Evolutionary conservation across 2,329 filamentous ascomycete genomes (phyloP).

Genomic region (Penicillium psychrosexuale): DNA sequence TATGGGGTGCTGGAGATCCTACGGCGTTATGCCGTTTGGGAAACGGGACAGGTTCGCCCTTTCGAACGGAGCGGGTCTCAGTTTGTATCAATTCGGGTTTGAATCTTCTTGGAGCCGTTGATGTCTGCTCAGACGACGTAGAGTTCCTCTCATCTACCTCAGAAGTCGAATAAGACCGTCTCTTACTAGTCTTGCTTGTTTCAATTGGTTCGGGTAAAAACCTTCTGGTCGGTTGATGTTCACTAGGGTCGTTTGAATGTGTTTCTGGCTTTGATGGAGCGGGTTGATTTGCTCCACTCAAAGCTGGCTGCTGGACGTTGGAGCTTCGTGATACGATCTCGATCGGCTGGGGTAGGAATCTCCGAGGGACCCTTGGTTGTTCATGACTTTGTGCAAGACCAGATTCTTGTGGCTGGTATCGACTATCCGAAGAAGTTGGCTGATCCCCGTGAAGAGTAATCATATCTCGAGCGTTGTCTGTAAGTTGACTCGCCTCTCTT

Average conservation of each 20-base stretch:
- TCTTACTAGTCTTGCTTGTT: slow-evolving; percentile 60
- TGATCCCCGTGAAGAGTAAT: not conserved
- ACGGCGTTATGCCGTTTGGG: slow-evolving; percentile 32
- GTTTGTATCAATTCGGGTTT: slow-evolving; percentile 34
- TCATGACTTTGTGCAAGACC: not conserved
- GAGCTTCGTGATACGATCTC: slow-evolving; percentile 45
- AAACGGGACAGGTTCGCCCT: slow-evolving; percentile 31
- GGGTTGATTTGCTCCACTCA: slow-evolving; percentile 12
- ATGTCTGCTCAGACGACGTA: not conserved
- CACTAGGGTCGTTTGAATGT: not conserved
- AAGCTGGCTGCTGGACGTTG: slow-evolving; percentile 11
- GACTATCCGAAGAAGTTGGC: not conserved
- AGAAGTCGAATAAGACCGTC: slow-evolving; percentile 30
- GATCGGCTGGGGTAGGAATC: slow-evolving; percentile 43
- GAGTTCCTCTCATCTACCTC: slow-evolving; percentile 21
- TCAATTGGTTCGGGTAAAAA: slow-evolving; percentile 56
- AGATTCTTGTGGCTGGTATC: not conserved
- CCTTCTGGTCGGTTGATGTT: slow-evolving; percentile 14
- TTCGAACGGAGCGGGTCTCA: slow-evolving; percentile 29
- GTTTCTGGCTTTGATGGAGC: not conserved
- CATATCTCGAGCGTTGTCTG: not conserved
- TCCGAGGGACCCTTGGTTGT: slow-evolving; percentile 17
- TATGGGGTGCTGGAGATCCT: slow-evolving; percentile 4
- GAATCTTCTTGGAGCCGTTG: slow-evolving; percentile 25
- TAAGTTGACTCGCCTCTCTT: not conserved